Conservation (phyloP, 1,139 yeast species). For the Saccharomyces hybrid region DNA sequence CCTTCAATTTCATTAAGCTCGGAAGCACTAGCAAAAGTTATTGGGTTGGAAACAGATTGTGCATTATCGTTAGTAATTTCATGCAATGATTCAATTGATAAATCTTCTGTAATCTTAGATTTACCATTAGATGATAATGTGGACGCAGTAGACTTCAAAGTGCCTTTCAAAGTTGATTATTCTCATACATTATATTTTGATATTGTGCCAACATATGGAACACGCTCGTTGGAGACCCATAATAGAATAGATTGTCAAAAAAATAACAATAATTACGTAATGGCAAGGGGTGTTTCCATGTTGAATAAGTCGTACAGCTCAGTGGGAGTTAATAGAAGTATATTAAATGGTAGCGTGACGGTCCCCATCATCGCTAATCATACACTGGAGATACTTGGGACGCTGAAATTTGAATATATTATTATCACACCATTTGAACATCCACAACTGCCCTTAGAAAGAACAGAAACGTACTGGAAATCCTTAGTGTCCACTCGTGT, state of each 20-base stretch:
- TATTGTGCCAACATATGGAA: constrained; percentile 75
- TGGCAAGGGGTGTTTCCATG: constrained; percentile 84
- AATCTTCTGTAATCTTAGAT: constrained; percentile 66
- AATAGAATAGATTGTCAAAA: not conserved
- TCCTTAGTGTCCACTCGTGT: constrained; percentile 83
- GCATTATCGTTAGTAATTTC: constrained; percentile 74
- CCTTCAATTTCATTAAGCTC: constrained; percentile 60
- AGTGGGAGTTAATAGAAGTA: constrained; percentile 64
- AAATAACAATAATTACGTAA: constrained; percentile 34
- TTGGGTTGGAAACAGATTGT: constrained; percentile 58
- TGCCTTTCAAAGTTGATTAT: constrained; percentile 43
- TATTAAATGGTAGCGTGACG: constrained; percentile 59
- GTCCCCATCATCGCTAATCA: constrained; percentile 73
- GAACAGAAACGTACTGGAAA: constrained; percentile 87
- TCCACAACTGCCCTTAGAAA: constrained; percentile 50
- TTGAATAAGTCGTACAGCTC: constrained; percentile 56
- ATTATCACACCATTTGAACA: constrained; percentile 70
- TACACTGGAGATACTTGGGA: constrained; percentile 70
- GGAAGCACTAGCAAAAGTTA: not conserved
- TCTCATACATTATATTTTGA: constrained; percentile 71
- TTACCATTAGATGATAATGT: constrained; percentile 81
- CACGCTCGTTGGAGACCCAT: not conserved
- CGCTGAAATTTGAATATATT: constrained; percentile 66
- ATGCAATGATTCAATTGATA: constrained; percentile 45
- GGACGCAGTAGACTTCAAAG: constrained; percentile 75